Evolutionary conservation across 2,329 filamentous ascomycete species (phyloP).

Genomic region (Sarocladium strictum): DNA sequence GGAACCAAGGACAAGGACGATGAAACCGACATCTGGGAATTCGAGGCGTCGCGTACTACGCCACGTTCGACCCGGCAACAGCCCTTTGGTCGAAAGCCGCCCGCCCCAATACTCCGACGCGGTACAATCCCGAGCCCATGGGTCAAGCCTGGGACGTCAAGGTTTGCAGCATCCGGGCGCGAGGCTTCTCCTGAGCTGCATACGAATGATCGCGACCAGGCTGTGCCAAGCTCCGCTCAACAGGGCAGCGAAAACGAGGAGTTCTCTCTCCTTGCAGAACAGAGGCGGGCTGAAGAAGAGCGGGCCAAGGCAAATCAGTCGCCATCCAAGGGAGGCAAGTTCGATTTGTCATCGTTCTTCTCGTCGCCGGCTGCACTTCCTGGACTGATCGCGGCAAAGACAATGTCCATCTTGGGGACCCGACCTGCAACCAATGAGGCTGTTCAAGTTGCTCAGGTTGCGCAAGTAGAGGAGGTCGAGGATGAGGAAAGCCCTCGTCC

Average conservation of each 20-base stretch:
- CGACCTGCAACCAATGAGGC: slow-evolving; percentile 8
- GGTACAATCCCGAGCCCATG: slow-evolving; percentile 33
- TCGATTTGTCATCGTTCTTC: slow-evolving; percentile 50
- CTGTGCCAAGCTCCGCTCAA: not conserved
- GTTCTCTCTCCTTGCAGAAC: slow-evolving; percentile 36
- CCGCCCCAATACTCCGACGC: slow-evolving; percentile 17
- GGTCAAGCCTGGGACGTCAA: not conserved
- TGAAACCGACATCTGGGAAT: slow-evolving; percentile 51
- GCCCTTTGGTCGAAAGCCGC: slow-evolving; percentile 22
- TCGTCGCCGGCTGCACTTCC: slow-evolving; percentile 45
- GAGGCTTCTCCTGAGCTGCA: slow-evolving; percentile 6
- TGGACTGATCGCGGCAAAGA: slow-evolving; percentile 26
- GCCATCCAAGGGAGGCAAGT: slow-evolving; percentile 25
- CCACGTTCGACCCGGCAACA: slow-evolving; percentile 26
- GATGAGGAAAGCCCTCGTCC: not conserved
- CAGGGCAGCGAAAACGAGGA: slow-evolving; percentile 28
- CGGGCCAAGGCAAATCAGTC: slow-evolving; percentile 15
- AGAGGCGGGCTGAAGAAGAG: slow-evolving; percentile 17
- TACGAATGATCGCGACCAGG: not conserved
- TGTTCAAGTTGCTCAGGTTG: too few relatives aligned
- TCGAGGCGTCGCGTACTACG: slow-evolving; percentile 45
- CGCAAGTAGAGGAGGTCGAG: not conserved
- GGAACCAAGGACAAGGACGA: slow-evolving; percentile 25
- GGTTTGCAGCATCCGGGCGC: not conserved
- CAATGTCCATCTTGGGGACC: slow-evolving; percentile 14